Base-by-base conservation (phyloP, 106 monocot species). In the Dendrobium chrysotoxum region DNA sequence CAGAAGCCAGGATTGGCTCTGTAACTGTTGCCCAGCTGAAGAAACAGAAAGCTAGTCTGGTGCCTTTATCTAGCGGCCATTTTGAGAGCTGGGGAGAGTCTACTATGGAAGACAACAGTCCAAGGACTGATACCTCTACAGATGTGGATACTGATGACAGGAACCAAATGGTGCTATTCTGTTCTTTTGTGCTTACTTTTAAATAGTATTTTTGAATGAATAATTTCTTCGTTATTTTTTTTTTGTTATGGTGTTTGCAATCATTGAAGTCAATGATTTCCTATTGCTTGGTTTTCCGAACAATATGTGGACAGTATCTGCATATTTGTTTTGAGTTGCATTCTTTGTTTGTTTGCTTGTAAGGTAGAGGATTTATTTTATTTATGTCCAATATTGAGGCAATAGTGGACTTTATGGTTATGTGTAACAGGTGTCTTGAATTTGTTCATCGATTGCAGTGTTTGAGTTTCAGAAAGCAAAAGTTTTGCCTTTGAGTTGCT, bases 41-140 rank as follows among this genome's bases (percentile, higher is more conserved):
- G 53, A 75, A 23, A 20, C 79, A 66, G 12, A 67, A 66, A 57
- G 6, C 23, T 35, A 75, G 44, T 76, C 47, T 66, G 17, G 35
- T 67, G 50, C 44, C 78, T 74, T 58, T 83, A 15, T 77, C 74
- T 45, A 76, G 47, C 75, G 67, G 54, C 28, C 85, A 83, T 17
- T 81, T 87, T 64, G 79, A 85, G 45, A 85, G 81, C 30, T 85
- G 87, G 79, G 91, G 80, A 75, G 91, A 88, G 57, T 88, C 89
- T 46, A 77, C 82, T 78, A 94, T 98, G 97, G 92, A 87, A 76
- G 87, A 90, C 78, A 78, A 70, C 58, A 87, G 90, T 79, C 81
- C 87, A 50, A 85, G 85, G 66, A 90, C 87, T 47, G 90, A 90
- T 77, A 87, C 87, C n/a, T 90, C 90, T 20, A 90, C 90, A 55